These are phyloP conservation scores for Furcasterigmium sp. DNA, from an alignment of 2,329 filamentous ascomycete species.

Conservation along the genomic window DNA sequence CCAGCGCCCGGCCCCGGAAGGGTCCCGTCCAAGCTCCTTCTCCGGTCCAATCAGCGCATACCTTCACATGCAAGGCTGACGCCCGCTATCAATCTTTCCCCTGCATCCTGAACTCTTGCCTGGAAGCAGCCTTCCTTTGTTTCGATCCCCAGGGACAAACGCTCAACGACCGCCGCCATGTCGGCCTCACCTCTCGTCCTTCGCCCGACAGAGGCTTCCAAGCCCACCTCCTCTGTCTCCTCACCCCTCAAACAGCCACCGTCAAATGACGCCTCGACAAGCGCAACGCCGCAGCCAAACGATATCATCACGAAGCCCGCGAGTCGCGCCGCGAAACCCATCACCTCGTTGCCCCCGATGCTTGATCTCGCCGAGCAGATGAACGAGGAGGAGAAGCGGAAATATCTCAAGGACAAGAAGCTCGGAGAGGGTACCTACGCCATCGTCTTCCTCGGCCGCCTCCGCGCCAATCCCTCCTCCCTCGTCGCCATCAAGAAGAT, in stretches of 20 bases:
- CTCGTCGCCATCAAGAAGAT: constrained; percentile 93
- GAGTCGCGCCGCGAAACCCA: constrained; percentile 3
- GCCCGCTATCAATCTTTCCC: neutral
- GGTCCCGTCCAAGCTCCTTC: too few species aligned
- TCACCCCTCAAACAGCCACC: constrained; percentile 39
- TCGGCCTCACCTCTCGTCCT: constrained; percentile 41
- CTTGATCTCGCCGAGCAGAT: constrained; percentile 71
- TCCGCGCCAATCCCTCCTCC: constrained; percentile 64
- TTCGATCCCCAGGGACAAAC: too few species aligned
- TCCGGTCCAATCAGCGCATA: neutral
- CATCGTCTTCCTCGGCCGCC: constrained; percentile 85
- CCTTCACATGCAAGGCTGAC: constrained; percentile 7
- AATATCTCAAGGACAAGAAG: constrained; percentile 92
- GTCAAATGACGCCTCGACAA: constrained; percentile 34
- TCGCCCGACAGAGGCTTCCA: constrained; percentile 27
- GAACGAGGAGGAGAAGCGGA: constrained; percentile 76
- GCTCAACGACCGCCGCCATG: constrained; percentile 22
- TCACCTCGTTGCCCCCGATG: constrained; percentile 26
- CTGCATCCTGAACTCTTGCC: neutral
- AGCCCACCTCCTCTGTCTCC: constrained; percentile 25
- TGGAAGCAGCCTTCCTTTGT: neutral
- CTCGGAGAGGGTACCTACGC: constrained; percentile 97
- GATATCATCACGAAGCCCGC: constrained; percentile 4
- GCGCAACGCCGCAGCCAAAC: constrained; percentile 36
- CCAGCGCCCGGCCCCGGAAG: too few species aligned